These are phyloP conservation scores for Candida albicans DNA, from an alignment of 1,139 yeast genomes.

Conservation along the genomic window DNA sequence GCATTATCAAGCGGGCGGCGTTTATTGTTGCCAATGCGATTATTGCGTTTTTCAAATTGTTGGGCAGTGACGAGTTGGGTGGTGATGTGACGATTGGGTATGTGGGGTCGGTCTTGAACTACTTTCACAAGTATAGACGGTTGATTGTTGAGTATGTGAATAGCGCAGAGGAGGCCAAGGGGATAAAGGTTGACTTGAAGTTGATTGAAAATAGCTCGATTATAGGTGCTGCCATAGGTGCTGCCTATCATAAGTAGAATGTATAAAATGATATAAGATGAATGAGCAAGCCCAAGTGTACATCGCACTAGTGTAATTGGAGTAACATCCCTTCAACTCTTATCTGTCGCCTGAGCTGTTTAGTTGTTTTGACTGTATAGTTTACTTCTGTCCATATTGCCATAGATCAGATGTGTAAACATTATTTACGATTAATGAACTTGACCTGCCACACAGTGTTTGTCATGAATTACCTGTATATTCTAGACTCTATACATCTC, in stretches of 20 bases:
- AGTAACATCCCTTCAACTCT: too few species aligned
- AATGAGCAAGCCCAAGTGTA: too few species aligned
- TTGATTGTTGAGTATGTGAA: conserved; percentile 32
- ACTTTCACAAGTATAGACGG: conserved; percentile 36
- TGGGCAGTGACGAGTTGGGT: conserved; percentile 20
- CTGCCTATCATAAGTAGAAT: conserved; percentile 32
- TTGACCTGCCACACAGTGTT: too few species aligned
- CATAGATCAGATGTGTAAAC: too few species aligned
- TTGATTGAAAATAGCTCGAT: conserved; percentile 44
- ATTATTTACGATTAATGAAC: too few species aligned
- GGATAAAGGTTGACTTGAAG: conserved; percentile 37
- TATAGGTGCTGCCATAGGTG: conserved; percentile 51
- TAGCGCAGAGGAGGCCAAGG: conserved; percentile 27
- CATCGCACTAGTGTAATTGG: too few species aligned
- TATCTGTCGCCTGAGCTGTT: too few species aligned
- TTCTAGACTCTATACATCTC: background rate
- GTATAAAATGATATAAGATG: background rate
- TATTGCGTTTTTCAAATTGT: conserved; percentile 36
- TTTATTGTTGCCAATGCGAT: conserved; percentile 40
- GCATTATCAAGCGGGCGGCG: conserved; percentile 41
- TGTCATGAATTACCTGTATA: too few species aligned
- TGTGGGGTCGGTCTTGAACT: conserved; percentile 44
- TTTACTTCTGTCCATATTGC: too few species aligned
- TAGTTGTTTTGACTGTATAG: too few species aligned
- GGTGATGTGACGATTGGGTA: conserved; percentile 37